Conservation (phyloP, 2,329 filamentous ascomycete genomes). For the Thielaviopsis musarum region DNA sequence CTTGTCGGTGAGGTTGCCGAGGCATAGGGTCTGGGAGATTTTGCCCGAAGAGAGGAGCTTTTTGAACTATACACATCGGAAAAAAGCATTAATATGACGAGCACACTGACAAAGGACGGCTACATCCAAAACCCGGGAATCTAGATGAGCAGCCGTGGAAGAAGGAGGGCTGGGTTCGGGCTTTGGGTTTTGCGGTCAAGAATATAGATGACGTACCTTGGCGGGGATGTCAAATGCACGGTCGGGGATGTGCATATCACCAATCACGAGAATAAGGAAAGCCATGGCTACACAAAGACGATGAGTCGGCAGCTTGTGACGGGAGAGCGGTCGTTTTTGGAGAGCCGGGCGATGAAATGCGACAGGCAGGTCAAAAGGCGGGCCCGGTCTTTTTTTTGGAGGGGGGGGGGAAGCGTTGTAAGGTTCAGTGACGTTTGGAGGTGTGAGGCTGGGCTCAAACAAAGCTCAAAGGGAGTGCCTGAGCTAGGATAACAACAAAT, state of each 20-base stretch:
- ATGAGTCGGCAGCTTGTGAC: neutral
- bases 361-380: neutral
- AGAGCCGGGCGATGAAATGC: no score
- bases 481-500: no score
- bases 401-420: no score
- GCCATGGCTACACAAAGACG: slow-evolving; percentile 42
- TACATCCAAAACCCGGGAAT: no score
- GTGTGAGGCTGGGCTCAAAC: no score
- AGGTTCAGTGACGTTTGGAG: no score
- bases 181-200: neutral
- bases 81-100: neutral
- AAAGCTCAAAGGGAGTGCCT: no score
- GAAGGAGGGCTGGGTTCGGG: neutral
- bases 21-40: slow-evolving; percentile 65
- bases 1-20: slow-evolving; percentile 67
- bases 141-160: no score
- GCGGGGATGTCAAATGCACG: slow-evolving; percentile 77
- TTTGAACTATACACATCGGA: slow-evolving; percentile 44
- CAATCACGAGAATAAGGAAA: slow-evolving; percentile 79
- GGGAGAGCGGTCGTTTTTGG: no score
- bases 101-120: neutral
- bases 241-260: slow-evolving; percentile 87
- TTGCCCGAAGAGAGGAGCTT: slow-evolving; percentile 72
- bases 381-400: no score
- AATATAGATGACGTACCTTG: slow-evolving; percentile 43